Percentiles rank a stretch among this genome's conserved stretches.
phyloP scores from a whole-genome alignment of 768 basidiomycete species.

The Termitomyces sp. region DNA sequence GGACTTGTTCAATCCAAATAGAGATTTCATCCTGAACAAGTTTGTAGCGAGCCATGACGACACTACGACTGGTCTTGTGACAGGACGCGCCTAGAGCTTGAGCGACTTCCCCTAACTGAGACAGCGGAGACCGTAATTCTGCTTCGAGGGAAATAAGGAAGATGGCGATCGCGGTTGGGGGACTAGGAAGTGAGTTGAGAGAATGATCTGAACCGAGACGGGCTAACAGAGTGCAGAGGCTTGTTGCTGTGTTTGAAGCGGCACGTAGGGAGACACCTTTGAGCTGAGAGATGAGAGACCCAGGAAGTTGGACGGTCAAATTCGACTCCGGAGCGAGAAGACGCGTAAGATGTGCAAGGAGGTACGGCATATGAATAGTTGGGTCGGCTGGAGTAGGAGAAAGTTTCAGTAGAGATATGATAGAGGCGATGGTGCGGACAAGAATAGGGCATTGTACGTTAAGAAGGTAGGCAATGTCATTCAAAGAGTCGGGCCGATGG shows the following conservation, averaged over 20 bases:
- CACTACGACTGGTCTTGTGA: slow-evolving; percentile 38
- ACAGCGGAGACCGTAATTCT: slow-evolving; percentile 46
- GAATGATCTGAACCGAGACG: slow-evolving; percentile 30
- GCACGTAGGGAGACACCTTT: slow-evolving; percentile 34
- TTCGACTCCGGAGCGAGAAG: slow-evolving; percentile 18
- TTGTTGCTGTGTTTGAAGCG: slow-evolving; percentile 37
- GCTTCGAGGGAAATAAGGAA: slow-evolving; percentile 69
- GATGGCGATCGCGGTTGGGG: slow-evolving; percentile 60
- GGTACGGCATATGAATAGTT: slow-evolving; percentile 47
- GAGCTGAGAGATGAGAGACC: slow-evolving; percentile 30
- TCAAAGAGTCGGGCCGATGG: slow-evolving; percentile 59
- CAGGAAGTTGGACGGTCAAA: slow-evolving; percentile 23
- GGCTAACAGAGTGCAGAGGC: slow-evolving; percentile 38
- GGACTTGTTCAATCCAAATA: slow-evolving; percentile 56
- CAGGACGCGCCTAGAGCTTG: slow-evolving; percentile 46
- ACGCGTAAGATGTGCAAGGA: slow-evolving; percentile 48
- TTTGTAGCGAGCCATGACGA: slow-evolving; percentile 69
- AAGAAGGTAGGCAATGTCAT: slow-evolving; percentile 63
- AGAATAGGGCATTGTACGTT: slow-evolving; percentile 46
- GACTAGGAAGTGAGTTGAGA: slow-evolving; percentile 29
- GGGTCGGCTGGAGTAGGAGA: slow-evolving; percentile 52
- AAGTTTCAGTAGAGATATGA: slow-evolving; percentile 48
- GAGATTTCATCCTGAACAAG: slow-evolving; percentile 54
- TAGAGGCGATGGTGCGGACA: slow-evolving; percentile 47
- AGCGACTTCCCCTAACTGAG: slow-evolving; percentile 52